Evolutionary conservation across 805 yeast genomes (phyloP).

Genomic region (Hanseniaspora nectarophila): DNA sequence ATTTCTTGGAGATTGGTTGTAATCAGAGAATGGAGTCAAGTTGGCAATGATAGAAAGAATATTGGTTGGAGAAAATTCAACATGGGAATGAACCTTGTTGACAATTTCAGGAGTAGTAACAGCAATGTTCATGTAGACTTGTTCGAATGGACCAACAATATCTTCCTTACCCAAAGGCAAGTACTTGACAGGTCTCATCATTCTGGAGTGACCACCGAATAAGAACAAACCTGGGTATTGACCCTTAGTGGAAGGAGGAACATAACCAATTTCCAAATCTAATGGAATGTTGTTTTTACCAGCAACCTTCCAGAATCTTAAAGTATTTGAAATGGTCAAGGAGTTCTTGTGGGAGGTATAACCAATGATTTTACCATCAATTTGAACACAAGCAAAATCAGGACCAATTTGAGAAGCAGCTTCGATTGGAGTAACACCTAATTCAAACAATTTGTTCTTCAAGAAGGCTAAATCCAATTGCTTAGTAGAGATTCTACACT

Average conservation of each 20-base stretch:
- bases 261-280: slow-evolving; percentile 85
- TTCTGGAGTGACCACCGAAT: slow-evolving; percentile 85
- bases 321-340: slow-evolving; percentile 70
- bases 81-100: slow-evolving; percentile 73
- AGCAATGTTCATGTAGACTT: slow-evolving; percentile 91
- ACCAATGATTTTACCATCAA: slow-evolving; percentile 85
- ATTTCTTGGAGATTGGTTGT: slow-evolving; percentile 97
- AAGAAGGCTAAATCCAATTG: slow-evolving; percentile 63
- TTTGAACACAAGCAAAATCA: slow-evolving; percentile 73
- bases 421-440: slow-evolving; percentile 70
- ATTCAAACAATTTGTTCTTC: slow-evolving; percentile 48
- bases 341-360: slow-evolving; percentile 91
- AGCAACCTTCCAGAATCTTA: slow-evolving; percentile 87
- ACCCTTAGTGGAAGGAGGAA: slow-evolving; percentile 90
- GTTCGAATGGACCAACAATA: slow-evolving; percentile 94
- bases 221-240: slow-evolving; percentile 93
- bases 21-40: slow-evolving; percentile 94
- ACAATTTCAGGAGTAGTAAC: slow-evolving; percentile 87
- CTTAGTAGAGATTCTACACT: slow-evolving; percentile 73
- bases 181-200: slow-evolving; percentile 92
- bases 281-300: slow-evolving; percentile 55
- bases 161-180: slow-evolving; percentile 74
- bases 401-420: slow-evolving; percentile 82
- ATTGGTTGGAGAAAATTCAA: slow-evolving; percentile 89
- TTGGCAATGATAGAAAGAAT: slow-evolving; percentile 89